Evolutionary conservation across 768 basidiomycete genomes (phyloP).

Genomic region (Amyloporia xantha): DNA sequence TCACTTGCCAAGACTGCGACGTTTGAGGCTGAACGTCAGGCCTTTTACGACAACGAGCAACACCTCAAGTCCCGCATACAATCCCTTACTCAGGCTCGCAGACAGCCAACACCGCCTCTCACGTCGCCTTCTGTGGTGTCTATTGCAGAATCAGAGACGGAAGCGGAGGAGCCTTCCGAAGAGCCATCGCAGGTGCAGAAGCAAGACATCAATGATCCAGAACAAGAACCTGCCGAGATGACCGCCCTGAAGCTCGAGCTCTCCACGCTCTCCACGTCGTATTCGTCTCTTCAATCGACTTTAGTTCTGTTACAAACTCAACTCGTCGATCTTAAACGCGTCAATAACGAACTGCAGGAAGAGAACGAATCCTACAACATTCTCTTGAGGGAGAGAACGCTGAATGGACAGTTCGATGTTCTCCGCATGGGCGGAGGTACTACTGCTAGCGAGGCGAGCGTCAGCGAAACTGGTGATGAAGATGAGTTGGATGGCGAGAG

Average conservation of each 20-base stretch:
- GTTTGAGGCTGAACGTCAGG: slow-evolving; percentile 88
- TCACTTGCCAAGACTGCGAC: slow-evolving; percentile 56
- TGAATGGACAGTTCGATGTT: slow-evolving; percentile 83
- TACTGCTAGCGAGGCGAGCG: slow-evolving; percentile 32
- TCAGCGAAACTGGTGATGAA: slow-evolving; percentile 21
- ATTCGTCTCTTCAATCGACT: slow-evolving; percentile 77
- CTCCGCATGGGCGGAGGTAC: slow-evolving; percentile 33
- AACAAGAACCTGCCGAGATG: slow-evolving; percentile 82
- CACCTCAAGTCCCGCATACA: slow-evolving; percentile 89
- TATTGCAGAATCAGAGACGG: slow-evolving; percentile 24
- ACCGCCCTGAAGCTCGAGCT: slow-evolving; percentile 77
- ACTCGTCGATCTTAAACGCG: slow-evolving; percentile 78
- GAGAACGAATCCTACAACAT: slow-evolving; percentile 98
- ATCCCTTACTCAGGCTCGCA: slow-evolving; percentile 64
- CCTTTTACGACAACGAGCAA: slow-evolving; percentile 90
- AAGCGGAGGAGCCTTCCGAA: slow-evolving; percentile 36
- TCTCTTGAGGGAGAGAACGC: slow-evolving; percentile 81
- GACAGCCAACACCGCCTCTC: slow-evolving; percentile 36
- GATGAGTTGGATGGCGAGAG: slow-evolving; percentile 18
- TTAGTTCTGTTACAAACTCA: slow-evolving; percentile 80
- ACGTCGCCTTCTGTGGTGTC: slow-evolving; percentile 25
- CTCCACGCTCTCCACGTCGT: slow-evolving; percentile 80
- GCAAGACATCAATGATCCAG: slow-evolving; percentile 55
- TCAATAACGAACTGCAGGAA: slow-evolving; percentile 85
- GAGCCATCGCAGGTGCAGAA: slow-evolving; percentile 21